Conservation (phyloP, 169 alveolate genomes). For the Eimeria brunetti region DNA sequence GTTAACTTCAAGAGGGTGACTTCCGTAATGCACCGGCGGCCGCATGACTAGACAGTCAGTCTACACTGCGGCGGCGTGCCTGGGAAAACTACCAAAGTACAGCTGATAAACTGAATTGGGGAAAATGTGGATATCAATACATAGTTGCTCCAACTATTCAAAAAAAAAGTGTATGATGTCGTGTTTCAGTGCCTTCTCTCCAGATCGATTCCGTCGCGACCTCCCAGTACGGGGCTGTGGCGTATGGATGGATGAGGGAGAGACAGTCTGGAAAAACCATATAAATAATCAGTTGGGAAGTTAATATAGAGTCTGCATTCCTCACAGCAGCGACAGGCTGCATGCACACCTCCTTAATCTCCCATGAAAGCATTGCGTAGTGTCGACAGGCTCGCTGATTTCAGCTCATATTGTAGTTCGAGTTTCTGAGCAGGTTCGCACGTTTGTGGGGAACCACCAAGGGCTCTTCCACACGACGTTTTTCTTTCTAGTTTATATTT, state of each 20-base stretch:
- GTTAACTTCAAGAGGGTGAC: too few relatives aligned
- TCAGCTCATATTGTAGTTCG: background rate
- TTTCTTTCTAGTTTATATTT: background rate
- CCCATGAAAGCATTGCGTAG: background rate
- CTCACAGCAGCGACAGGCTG: background rate
- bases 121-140: too few relatives aligned
- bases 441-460: too few relatives aligned
- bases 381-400: too few relatives aligned
- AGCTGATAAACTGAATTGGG: background rate
- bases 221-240: background rate
- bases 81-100: background rate
- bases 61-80: too few relatives aligned
- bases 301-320: background rate
- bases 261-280: background rate
- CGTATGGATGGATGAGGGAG: background rate
- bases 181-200: background rate
- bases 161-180: background rate
- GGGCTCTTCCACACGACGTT: background rate
- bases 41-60: too few relatives aligned
- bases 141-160: too few relatives aligned
- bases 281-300: background rate
- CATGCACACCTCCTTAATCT: background rate
- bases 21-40: too few relatives aligned
- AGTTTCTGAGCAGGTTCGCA: too few relatives aligned
- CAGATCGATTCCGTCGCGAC: background rate